These are phyloP conservation scores for Jacaranda copaia DNA, from an alignment of 257 asterid genomes.

Conservation along the genomic window DNA sequence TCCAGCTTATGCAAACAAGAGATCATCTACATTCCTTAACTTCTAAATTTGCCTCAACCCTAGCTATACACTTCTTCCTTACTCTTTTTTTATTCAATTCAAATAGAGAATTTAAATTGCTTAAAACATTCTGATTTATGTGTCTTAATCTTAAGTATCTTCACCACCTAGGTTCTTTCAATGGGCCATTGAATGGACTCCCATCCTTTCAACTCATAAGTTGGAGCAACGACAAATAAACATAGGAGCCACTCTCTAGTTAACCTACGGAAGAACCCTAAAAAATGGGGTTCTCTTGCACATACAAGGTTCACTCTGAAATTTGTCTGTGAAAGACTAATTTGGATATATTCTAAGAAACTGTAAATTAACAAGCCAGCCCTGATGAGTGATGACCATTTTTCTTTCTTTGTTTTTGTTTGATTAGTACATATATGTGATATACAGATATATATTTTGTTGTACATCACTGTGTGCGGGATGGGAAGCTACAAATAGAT, in stretches of 20 bases:
- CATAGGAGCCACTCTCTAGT: not conserved
- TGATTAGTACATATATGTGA: not conserved
- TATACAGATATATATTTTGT: not conserved
- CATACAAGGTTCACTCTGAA: not conserved
- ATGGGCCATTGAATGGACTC: not conserved
- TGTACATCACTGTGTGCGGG: constrained; percentile 28
- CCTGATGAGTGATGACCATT: not conserved
- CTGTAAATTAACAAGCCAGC: no score
- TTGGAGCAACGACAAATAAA: not conserved
- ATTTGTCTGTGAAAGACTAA: not conserved
- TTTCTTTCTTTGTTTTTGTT: not conserved
- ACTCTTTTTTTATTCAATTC: no score
- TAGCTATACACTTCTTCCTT: no score
- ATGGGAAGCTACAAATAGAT: constrained; percentile 25
- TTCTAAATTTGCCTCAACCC: no score
- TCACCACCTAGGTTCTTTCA: no score
- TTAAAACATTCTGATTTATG: no score
- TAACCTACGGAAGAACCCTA: constrained; percentile 12
- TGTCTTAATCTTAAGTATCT: no score
- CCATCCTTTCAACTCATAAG: not conserved
- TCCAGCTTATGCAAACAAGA: no score
- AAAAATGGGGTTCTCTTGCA: not conserved
- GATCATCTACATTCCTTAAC: no score
- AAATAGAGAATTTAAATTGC: no score
- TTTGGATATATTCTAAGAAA: not conserved